phyloP scores from a whole-genome alignment of 345 rosid species.

The Camelina hispida region DNA sequence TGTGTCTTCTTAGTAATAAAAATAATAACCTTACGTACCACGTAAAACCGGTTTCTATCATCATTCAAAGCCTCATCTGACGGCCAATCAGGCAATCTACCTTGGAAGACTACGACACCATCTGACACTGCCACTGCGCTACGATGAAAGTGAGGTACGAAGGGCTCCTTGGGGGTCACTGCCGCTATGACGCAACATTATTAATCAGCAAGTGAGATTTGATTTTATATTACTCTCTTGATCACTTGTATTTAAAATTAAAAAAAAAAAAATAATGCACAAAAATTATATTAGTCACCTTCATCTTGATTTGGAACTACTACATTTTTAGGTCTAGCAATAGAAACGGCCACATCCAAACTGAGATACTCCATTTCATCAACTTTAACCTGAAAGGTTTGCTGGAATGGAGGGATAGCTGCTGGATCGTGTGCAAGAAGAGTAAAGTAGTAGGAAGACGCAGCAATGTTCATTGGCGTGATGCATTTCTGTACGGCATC shows the following conservation, averaged over 20 bases:
- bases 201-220: background rate
- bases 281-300: background rate
- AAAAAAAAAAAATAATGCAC: background rate
- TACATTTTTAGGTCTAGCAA: background rate
- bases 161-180: background rate
- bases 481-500: background rate
- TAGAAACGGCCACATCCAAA: background rate
- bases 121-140: background rate
- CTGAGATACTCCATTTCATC: background rate
- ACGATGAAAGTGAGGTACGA: conserved; percentile 2
- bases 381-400: conserved; percentile 1
- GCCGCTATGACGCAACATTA: background rate
- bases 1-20: background rate
- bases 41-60: background rate
- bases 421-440: background rate
- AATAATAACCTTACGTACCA: background rate
- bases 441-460: conserved; percentile 8
- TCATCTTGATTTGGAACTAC: background rate
- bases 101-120: background rate
- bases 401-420: background rate
- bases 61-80: background rate
- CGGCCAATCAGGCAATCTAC: conserved; percentile 9
- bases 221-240: too few relatives aligned
- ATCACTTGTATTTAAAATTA: background rate
- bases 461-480: background rate